These are phyloP conservation scores for Tolypocladium amazonense DNA, from an alignment of 2,329 filamentous ascomycete genomes.

Conservation along the genomic window DNA sequence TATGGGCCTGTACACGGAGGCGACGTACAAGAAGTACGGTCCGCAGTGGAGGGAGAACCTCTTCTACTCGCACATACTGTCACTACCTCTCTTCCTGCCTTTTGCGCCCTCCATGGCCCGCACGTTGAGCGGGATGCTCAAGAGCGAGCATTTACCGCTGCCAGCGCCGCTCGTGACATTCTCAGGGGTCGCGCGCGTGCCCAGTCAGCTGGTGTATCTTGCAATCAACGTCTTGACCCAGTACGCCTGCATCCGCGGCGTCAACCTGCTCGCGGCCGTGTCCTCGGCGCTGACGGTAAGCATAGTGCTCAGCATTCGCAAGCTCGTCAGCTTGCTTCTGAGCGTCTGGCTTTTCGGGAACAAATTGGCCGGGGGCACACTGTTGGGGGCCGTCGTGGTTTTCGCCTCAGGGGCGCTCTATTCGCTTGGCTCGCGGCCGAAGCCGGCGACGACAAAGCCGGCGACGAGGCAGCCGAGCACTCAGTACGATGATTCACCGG, in stretches of 20 bases:
- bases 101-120: slow-evolving; percentile 54
- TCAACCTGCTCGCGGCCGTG: slow-evolving; percentile 83
- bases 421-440: slow-evolving; percentile 53
- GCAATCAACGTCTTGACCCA: slow-evolving; percentile 77
- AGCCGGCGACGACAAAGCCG: neutral
- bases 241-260: slow-evolving; percentile 88
- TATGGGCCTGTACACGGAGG: slow-evolving; percentile 92
- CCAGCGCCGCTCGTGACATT: slow-evolving; percentile 9
- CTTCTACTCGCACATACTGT: slow-evolving; percentile 79
- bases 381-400: slow-evolving; percentile 73
- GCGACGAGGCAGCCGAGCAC: neutral
- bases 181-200: slow-evolving; percentile 25
- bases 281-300: slow-evolving; percentile 91
- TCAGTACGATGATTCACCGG: neutral
- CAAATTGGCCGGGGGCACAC: slow-evolving; percentile 60
- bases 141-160: slow-evolving; percentile 46
- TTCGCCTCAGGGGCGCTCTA: slow-evolving; percentile 89
- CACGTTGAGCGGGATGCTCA: slow-evolving; percentile 53
- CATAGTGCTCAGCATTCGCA: slow-evolving; percentile 90
- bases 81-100: slow-evolving; percentile 65
- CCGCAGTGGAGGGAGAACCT: slow-evolving; percentile 92
- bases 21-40: slow-evolving; percentile 76
- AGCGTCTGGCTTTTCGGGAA: slow-evolving; percentile 96
- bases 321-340: slow-evolving; percentile 79
- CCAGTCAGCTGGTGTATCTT: slow-evolving; percentile 62